phyloP scores from a whole-genome alignment of 306 rosid species.

The Fragaria iinumae region DNA sequence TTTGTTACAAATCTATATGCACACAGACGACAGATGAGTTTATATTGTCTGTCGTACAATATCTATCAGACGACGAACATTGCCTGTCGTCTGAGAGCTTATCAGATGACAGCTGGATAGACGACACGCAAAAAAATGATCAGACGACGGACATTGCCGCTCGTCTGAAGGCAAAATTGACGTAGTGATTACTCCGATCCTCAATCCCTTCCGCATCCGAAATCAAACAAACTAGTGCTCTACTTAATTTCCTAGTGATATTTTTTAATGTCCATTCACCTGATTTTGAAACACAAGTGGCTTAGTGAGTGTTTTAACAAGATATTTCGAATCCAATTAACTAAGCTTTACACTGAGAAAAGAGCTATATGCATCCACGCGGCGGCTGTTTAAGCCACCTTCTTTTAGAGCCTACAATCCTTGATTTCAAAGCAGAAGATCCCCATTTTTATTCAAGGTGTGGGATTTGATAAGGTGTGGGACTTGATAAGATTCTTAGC shows the following conservation, averaged over 20 bases:
- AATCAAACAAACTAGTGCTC: not conserved
- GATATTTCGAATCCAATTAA: slow-evolving; percentile 21
- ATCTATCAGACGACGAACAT: no score
- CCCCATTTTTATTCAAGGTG: slow-evolving; percentile 15
- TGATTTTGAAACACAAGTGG: not conserved
- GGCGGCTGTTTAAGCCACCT: slow-evolving; percentile 23
- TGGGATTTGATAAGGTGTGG: slow-evolving; percentile 31
- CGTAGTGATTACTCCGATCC: not conserved
- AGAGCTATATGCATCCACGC: slow-evolving; percentile 21
- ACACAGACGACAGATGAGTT: no score
- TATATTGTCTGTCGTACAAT: no score
- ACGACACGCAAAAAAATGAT: no score
- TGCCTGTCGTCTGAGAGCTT: no score
- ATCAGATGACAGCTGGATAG: no score
- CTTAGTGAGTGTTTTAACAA: not conserved
- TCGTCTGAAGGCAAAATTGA: no score
- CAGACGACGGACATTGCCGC: no score
- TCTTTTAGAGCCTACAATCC: slow-evolving; percentile 9
- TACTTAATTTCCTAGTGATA: not conserved
- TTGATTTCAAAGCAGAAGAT: slow-evolving; percentile 19
- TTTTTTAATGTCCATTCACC: no score
- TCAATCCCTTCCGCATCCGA: not conserved
- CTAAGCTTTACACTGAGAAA: slow-evolving; percentile 17
- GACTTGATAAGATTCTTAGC: slow-evolving; percentile 44
- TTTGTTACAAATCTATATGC: no score